These are phyloP conservation scores for Fusarium vanettenii DNA, from an alignment of 2,329 filamentous ascomycete genomes.

Conservation along the genomic window DNA sequence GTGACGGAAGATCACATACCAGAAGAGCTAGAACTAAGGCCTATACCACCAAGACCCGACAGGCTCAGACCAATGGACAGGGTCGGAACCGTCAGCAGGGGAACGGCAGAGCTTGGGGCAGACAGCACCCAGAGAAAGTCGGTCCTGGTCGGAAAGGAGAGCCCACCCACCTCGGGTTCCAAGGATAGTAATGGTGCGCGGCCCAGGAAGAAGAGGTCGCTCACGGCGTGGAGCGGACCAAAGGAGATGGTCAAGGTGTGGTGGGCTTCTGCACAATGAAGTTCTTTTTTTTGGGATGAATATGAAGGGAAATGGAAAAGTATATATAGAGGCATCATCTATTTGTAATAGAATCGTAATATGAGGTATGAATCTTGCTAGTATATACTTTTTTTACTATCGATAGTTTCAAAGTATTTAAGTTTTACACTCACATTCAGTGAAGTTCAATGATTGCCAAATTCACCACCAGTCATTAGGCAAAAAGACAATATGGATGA, in stretches of 20 bases:
- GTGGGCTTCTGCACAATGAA: constrained; percentile 31
- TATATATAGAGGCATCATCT: constrained; percentile 12
- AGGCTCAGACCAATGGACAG: constrained; percentile 24
- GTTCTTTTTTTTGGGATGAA: neutral
- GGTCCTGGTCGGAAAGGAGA: constrained; percentile 31
- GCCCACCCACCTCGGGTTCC: constrained; percentile 3
- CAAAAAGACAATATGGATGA: neutral
- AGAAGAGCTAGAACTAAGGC: constrained; percentile 41
- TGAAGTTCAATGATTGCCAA: neutral
- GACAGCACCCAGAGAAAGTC: constrained; percentile 34
- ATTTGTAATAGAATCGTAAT: constrained; percentile 16
- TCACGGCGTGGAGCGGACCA: constrained; percentile 30
- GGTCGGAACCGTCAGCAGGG: constrained; percentile 33
- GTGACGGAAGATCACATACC: constrained; percentile 21
- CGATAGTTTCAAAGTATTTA: neutral
- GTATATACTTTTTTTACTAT: neutral
- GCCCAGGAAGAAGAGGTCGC: constrained; percentile 30
- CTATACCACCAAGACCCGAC: constrained; percentile 29
- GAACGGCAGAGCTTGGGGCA: constrained; percentile 29
- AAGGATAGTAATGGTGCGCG: neutral
- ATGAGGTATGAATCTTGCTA: constrained; percentile 16
- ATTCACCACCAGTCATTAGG: neutral
- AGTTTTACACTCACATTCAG: no score
- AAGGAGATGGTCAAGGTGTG: constrained; percentile 44
- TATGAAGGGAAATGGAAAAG: constrained; percentile 20